Evolutionary conservation across 2,329 filamentous ascomycete genomes (phyloP), one percentile per base, ranked within the genome.

Genomic region (Gaeumannomyces tritici): DNA sequence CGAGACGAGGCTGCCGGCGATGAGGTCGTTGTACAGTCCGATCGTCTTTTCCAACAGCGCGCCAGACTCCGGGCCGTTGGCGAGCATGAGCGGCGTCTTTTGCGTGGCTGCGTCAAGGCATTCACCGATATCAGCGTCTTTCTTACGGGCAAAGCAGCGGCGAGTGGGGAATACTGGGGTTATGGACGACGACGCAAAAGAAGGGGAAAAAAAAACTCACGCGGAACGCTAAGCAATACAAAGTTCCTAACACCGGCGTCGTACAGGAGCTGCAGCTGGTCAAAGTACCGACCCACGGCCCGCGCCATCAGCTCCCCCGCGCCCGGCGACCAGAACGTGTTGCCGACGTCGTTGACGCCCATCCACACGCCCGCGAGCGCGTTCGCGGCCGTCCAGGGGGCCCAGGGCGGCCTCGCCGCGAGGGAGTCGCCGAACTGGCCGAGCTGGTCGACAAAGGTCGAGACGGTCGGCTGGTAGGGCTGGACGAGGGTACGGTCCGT

Each of bases 141-240:
- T n/a, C n/a, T n/a, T n/a, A n/a, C n/a, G n/a, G n/a, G n/a, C n/a
- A n/a, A n/a, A n/a, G n/a, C n/a, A n/a, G n/a, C n/a, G n/a, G n/a
- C n/a, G n/a, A n/a, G n/a, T n/a, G n/a, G n/a, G n/a, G n/a, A n/a
- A n/a, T n/a, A n/a, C n/a, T n/a, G n/a, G n/a, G n/a, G n/a, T n/a
- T n/a, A n/a, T n/a, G n/a, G n/a, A n/a, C n/a, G n/a, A n/a, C n/a
- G n/a, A n/a, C n/a, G n/a, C n/a, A n/a, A n/a, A n/a, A 31, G 29
- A 9, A 9, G 9, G 29, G 4, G 9, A 4, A 31, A 31, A 31
- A 31, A 9, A 31, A 26, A 62, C 61, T 62, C 29, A 62, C 66
- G 82, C 1, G 86, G 85, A 0, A 87, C 83, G 61, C 79, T 85
- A 33, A 88, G 65, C 61, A 88, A 77, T 2, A 80, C 75, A 64